A percentile compares a stretch with the other conserved stretches of the same genome.
phyloP scores from a whole-genome alignment of 768 basidiomycete genomes.

The Pilatotrama ljubarskyi region DNA sequence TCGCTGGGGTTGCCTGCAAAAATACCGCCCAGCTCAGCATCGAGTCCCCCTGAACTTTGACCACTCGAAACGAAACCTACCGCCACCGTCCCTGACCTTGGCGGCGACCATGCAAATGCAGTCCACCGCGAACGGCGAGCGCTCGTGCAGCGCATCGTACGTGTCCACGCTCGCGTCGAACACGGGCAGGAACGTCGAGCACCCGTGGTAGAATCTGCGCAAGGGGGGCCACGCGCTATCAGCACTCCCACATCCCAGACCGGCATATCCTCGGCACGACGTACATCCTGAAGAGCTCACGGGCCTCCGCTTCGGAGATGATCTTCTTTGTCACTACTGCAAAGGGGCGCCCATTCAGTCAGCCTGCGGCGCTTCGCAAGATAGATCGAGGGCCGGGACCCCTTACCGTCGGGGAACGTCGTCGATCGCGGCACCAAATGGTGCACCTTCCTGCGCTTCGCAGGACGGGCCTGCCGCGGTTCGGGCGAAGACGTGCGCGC shows the following conservation, averaged over 20 bases:
- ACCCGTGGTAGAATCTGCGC: constrained; percentile 86
- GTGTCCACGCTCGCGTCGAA: constrained; percentile 85
- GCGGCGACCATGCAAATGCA: constrained; percentile 94
- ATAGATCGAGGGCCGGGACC: background rate
- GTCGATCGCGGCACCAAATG: constrained; percentile 59
- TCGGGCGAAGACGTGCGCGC: constrained; percentile 74
- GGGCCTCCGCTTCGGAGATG: constrained; percentile 80
- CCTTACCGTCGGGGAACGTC: constrained; percentile 76
- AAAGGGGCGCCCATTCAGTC: constrained; percentile 10
- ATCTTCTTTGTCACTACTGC: constrained; percentile 83
- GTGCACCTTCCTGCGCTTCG: constrained; percentile 70
- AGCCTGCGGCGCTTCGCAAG: constrained; percentile 4
- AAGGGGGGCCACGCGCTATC: constrained; percentile 10
- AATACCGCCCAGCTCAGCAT: background rate
- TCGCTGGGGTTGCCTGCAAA: constrained; percentile 70
- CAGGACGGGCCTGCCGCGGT: constrained; percentile 59
- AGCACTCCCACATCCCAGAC: background rate
- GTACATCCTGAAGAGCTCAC: constrained; percentile 83
- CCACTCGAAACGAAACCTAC: constrained; percentile 41
- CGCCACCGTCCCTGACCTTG: constrained; percentile 87
- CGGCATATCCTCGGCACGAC: constrained; percentile 27
- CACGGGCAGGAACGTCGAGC: constrained; percentile 86
- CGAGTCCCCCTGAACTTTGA: constrained; percentile 1
- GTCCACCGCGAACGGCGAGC: constrained; percentile 92
- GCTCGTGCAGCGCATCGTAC: constrained; percentile 79